Conservation (phyloP, 2,329 filamentous ascomycete species). For the Xylariaceae sp. region DNA sequence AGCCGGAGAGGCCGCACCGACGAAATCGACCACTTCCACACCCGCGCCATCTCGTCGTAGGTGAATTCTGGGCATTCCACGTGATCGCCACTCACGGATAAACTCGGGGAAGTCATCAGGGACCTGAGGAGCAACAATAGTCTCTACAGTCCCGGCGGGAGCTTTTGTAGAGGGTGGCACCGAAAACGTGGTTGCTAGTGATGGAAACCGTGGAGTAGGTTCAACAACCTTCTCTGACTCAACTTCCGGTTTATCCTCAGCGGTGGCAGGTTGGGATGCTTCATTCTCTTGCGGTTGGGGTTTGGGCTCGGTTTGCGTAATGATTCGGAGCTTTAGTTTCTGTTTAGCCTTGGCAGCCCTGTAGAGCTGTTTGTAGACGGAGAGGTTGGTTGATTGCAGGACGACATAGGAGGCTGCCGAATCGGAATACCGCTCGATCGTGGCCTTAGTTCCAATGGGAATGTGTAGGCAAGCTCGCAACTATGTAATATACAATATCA, state of each 20-base stretch:
- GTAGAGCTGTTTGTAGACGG: slow-evolving; percentile 95
- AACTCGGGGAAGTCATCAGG: slow-evolving; percentile 32
- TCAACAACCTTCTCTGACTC: slow-evolving; percentile 13
- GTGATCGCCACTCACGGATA: slow-evolving; percentile 31
- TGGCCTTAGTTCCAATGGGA: slow-evolving; percentile 60
- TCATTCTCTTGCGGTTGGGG: slow-evolving; percentile 42
- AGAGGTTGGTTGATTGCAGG: slow-evolving; percentile 74
- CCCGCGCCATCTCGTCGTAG: slow-evolving; percentile 29
- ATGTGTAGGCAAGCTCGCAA: slow-evolving; percentile 71
- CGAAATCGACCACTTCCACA: slow-evolving; percentile 34
- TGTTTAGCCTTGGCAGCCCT: slow-evolving; percentile 97
- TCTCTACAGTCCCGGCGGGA: slow-evolving; percentile 19
- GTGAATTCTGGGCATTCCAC: slow-evolving; percentile 34
- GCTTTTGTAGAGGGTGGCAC: slow-evolving; percentile 4
- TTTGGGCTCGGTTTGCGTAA: slow-evolving; percentile 43
- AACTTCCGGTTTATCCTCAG: slow-evolving; percentile 23
- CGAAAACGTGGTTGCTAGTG: slow-evolving; percentile 1
- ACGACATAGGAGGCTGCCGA: slow-evolving; percentile 80
- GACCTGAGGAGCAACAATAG: slow-evolving; percentile 31
- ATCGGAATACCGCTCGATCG: slow-evolving; percentile 94
- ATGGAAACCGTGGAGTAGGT: neutral
- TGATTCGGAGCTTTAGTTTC: slow-evolving; percentile 88
- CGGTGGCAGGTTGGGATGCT: slow-evolving; percentile 26
- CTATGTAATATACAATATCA: slow-evolving; percentile 45
- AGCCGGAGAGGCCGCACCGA: slow-evolving; percentile 11